phyloP scores from a whole-genome alignment of 2,329 filamentous ascomycete species.

The Ascochyta pisi region DNA sequence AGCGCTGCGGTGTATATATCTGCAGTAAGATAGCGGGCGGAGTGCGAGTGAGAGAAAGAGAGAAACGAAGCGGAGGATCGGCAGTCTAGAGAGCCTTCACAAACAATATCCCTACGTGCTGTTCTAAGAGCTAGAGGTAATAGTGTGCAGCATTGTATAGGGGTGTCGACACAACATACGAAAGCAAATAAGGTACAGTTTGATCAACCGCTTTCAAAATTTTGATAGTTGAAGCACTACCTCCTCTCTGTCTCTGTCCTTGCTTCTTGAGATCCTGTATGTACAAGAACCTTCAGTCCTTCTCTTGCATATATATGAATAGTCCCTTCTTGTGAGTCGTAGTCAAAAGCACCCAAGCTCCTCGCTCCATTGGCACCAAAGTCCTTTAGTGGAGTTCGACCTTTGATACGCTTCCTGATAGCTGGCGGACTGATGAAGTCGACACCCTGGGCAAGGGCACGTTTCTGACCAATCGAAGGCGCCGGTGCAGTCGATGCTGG shows the following conservation, averaged over 20 bases:
- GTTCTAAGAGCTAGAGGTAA: no score
- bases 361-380: not conserved
- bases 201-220: not conserved
- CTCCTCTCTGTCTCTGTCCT: not conserved
- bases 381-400: not conserved
- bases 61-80: no score
- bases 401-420: not conserved
- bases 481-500: not conserved
- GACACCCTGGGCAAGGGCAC: not conserved
- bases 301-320: slow-evolving; percentile 1
- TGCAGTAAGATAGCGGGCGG: no score
- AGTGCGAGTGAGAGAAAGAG: no score
- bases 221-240: not conserved
- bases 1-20: no score
- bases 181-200: no score
- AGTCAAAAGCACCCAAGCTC: not conserved
- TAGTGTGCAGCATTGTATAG: no score
- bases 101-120: no score
- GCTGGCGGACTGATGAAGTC: slow-evolving; percentile 6
- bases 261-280: not conserved
- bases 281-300: slow-evolving; percentile 1
- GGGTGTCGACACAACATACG: no score
- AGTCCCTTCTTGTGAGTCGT: not conserved
- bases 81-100: no score
- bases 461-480: not conserved